Base-by-base conservation (phyloP, 208 protist genomes). In the Leishmania martiniquensis region DNA sequence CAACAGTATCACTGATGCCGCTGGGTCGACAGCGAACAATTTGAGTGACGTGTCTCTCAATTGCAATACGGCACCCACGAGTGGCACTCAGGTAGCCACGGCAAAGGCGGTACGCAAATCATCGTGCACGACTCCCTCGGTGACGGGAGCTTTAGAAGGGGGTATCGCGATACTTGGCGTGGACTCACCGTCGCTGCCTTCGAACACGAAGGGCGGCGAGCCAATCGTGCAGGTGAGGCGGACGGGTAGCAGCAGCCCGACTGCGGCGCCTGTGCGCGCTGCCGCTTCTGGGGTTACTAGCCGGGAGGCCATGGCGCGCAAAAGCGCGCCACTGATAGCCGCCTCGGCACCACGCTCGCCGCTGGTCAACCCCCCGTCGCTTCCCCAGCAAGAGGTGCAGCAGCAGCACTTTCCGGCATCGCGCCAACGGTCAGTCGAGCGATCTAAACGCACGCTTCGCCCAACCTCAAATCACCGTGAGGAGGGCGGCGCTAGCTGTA, bases 271-370 rank as follows among this genome's bases (percentile, higher is more conserved):
- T 66, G 70, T 72, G 77, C 37, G 17, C 42, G 55, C 17, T 34
- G 20, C 22, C 17, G 66, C 9, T 52, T 42, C 66, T n/a, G 42
- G 66, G 37, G 39, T 71, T 37, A 22, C 59, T 25, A 67, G 52
- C 20, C 44, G 76, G 32, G 77, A 73, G 29, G 60, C 77, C 42
- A 81, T 49, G 2, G 72, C 73, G 37, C 63, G 77, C 52, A 72
- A 66, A 17, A 49, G 49, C 63, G 3, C 70, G 10, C 22, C 71
- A 15, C 63, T 62, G 9, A 52, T 77, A 25, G 20, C 63, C 47
- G 57, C 51, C n/a, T 39, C 44, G 4, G 72, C 72, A 34, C 67
- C 72, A 7, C 70, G 77, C 4, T 68, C 78, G 25, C 72, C 78
- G 45, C 49, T 77, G 20, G 10, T 75, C 52, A 72, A 63, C 70